Percentiles rank a stretch among this genome's conserved stretches.
Evolutionary conservation across 2,329 filamentous ascomycete species (phyloP).

Genomic region (Sarocladium strictum): DNA sequence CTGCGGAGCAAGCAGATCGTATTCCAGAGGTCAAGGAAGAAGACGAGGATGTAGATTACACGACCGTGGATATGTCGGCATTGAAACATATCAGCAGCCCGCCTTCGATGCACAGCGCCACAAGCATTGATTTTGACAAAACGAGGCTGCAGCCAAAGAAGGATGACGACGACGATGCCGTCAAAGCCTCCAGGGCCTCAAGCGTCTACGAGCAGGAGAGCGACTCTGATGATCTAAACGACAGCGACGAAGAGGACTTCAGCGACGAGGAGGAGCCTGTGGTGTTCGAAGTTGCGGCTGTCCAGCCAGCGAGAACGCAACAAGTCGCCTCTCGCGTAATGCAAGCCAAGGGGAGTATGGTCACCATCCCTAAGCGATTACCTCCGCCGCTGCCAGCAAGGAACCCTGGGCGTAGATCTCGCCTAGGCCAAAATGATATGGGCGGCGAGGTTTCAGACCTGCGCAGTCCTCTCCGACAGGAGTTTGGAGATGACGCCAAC

Average conservation of each 20-base stretch:
- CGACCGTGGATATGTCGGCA: conserved; percentile 49
- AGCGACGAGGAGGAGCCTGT: conserved; percentile 57
- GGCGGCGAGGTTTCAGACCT: conserved; percentile 52
- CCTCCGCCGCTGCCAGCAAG: conserved; percentile 73
- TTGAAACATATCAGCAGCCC: conserved; percentile 36
- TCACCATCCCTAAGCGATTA: conserved; percentile 76
- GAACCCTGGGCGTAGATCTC: conserved; percentile 61
- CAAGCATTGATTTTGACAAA: conserved; percentile 9
- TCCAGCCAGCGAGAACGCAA: conserved; percentile 47
- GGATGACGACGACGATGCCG: conserved; percentile 19
- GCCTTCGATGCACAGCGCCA: background rate
- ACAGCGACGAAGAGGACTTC: conserved; percentile 36
- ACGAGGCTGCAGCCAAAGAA: conserved; percentile 20
- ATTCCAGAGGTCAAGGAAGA: conserved; percentile 23
- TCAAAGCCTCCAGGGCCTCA: conserved; percentile 19
- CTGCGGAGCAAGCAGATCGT: conserved; percentile 31
- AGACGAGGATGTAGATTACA: conserved; percentile 54
- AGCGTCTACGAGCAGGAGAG: conserved; percentile 18
- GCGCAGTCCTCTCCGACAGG: conserved; percentile 44
- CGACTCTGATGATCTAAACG: conserved; percentile 25
- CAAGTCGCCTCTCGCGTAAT: conserved; percentile 61
- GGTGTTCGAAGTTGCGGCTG: conserved; percentile 61
- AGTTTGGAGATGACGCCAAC: conserved; percentile 33
- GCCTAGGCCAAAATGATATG: conserved; percentile 45
- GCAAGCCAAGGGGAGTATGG: conserved; percentile 68